These are phyloP conservation scores for Acacia crassicarpa DNA, from an alignment of 306 rosid genomes.

Conservation along the genomic window DNA sequence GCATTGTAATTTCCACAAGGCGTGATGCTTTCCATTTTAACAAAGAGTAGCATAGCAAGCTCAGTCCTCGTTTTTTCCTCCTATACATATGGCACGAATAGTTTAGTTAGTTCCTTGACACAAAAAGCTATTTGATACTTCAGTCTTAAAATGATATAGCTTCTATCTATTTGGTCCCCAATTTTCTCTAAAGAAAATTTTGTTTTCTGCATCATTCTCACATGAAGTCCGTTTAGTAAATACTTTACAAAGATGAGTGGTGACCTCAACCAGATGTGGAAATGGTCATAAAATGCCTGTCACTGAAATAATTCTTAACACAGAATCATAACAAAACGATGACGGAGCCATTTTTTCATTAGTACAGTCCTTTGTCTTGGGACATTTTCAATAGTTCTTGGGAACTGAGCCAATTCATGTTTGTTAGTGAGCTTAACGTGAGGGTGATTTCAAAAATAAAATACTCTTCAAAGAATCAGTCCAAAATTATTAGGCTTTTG, in stretches of 20 bases:
- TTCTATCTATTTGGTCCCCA: neutral
- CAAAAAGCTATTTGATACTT: neutral
- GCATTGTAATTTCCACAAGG: slow-evolving; percentile 29
- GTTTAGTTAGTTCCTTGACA: slow-evolving; percentile 20
- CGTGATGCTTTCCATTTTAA: slow-evolving; percentile 35
- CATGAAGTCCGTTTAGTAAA: neutral
- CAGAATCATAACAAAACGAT: neutral
- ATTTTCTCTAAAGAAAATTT: neutral
- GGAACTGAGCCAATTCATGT: neutral
- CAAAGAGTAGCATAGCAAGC: slow-evolving; percentile 33
- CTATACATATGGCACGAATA: slow-evolving; percentile 32
- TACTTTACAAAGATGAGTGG: neutral
- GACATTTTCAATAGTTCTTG: neutral
- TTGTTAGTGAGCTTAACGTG: neutral
- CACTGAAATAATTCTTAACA: neutral
- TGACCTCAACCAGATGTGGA: neutral
- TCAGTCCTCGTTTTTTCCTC: slow-evolving; percentile 25
- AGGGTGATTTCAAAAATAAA: neutral
- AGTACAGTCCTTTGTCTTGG: neutral
- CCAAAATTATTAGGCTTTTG: slow-evolving; percentile 19
- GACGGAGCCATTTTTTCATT: neutral
- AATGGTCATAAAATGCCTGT: neutral
- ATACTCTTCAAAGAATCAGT: neutral
- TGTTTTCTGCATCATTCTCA: neutral
- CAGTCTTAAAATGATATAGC: neutral